Base-by-base conservation (phyloP, 495 filamentous ascomycete genomes). In the Aspergillus asperescens region DNA sequence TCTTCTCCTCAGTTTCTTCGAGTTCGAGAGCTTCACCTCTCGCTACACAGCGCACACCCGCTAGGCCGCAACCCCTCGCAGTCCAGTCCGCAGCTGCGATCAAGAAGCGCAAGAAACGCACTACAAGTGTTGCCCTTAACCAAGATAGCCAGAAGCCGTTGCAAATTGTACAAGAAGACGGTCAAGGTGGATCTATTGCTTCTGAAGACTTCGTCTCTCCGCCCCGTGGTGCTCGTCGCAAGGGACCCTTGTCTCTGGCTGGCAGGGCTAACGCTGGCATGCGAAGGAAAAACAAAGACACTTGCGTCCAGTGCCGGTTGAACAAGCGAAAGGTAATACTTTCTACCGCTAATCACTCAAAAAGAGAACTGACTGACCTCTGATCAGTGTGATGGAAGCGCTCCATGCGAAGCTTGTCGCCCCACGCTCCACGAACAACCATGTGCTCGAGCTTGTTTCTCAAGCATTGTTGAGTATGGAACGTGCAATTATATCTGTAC, bases 401-500 rank as follows among this genome's bases (percentile, higher is more conserved):
- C 73, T 38, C 75, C 75, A 7, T 78, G 75, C 55, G 73, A 74
- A 49, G 75, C 72, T 18, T 78, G 75, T 48, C 70, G 70, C 7
- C 71, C 72, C 4, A 77, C 71, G 8, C 62, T 75, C 15, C 68
- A 75, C 51, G 71, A 75, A 47, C 74, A 77, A 44, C 73, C 74
- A 5, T 78, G 75, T 56, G 73, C 71, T 6, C 66, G 69, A 29
- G 74, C 74, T 20, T 71, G 74, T 50, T 78, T 78, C 55, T 60
- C 70, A 15, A 76, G 65, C 50, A 73, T 78, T 52, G 74, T 78
- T n/a, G 73, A 77, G 57, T 73, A 71, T 44, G 75, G 70, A 49
- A 76, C 72, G 2, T 77, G 73, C 62, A 78, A 78, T 44, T 76
- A 76, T 48, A 71, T 78, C 44, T 78, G 74, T 77, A 62, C 32